phyloP scores from a whole-genome alignment of 176 grass and related monocot species.

The Typha latifolia region DNA sequence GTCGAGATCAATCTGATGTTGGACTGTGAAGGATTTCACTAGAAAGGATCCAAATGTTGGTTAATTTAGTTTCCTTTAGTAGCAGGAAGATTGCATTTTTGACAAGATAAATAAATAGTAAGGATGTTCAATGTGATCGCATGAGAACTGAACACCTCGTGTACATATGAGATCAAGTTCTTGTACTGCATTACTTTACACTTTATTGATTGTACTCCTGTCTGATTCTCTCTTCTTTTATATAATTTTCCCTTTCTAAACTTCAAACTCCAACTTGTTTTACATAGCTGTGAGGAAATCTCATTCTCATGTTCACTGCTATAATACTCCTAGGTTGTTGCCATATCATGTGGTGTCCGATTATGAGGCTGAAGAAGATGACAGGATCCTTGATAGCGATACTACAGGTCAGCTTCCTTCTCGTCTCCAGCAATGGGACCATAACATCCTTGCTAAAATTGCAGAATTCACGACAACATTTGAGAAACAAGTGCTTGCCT shows the following conservation, averaged over 20 bases:
- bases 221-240: neutral
- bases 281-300: neutral
- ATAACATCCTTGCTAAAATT: constrained; percentile 94
- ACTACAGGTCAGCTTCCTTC: constrained; percentile 63
- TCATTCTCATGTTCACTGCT: constrained; percentile 22
- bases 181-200: neutral
- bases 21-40: no score
- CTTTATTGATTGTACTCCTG: no score
- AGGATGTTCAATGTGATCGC: neutral
- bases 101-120: neutral
- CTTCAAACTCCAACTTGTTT: neutral
- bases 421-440: constrained; percentile 93
- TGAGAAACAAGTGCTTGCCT: constrained; percentile 93
- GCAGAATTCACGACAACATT: constrained; percentile 86
- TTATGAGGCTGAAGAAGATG: constrained; percentile 98
- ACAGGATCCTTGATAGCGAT: constrained; percentile 73
- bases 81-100: no score
- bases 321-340: constrained; percentile 51
- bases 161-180: neutral
- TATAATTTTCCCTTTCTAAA: neutral
- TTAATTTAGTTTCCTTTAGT: no score
- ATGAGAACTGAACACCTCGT: neutral
- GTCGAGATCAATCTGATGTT: no score
- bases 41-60: no score
- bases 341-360: constrained; percentile 97